Conservation (phyloP, 169 alveolate genomes). For the Cryptosporidium canis region DNA sequence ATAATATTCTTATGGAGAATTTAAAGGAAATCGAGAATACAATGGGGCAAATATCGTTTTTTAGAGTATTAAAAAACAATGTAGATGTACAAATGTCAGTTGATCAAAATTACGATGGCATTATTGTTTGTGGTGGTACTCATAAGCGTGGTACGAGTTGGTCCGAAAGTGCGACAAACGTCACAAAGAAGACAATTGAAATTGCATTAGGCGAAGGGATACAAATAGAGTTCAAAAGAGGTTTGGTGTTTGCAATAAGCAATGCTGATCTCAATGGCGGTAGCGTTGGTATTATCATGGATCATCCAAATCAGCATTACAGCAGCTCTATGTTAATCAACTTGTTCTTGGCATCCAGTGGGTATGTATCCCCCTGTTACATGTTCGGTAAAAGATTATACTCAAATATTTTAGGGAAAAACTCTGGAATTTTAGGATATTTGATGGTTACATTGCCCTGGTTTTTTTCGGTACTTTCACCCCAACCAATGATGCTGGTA, state of each 20-base stretch:
- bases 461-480: conserved; percentile 48
- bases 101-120: not conserved
- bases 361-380: conserved; percentile 70
- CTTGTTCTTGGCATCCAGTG: conserved; percentile 39
- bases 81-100: not conserved
- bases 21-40: conserved; percentile 3
- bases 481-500: conserved; percentile 58
- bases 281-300: not conserved
- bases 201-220: conserved; percentile 4
- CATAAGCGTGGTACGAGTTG: conserved; percentile 36
- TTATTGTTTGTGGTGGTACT: conserved; percentile 64
- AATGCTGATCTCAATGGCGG: not conserved
- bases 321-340: conserved; percentile 7
- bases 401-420: conserved; percentile 53
- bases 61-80: not conserved
- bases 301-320: not conserved
- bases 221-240: conserved; percentile 43
- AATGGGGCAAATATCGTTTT: conserved; percentile 59
- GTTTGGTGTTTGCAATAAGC: conserved; percentile 57
- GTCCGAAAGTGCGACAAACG: not conserved
- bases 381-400: conserved; percentile 69
- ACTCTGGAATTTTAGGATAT: conserved; percentile 54
- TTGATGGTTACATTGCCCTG: conserved; percentile 46
- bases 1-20: not conserved
- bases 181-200: not conserved